Base-by-base conservation (phyloP, 2,329 filamentous ascomycete species). In the Acrocalymma vagum region DNA sequence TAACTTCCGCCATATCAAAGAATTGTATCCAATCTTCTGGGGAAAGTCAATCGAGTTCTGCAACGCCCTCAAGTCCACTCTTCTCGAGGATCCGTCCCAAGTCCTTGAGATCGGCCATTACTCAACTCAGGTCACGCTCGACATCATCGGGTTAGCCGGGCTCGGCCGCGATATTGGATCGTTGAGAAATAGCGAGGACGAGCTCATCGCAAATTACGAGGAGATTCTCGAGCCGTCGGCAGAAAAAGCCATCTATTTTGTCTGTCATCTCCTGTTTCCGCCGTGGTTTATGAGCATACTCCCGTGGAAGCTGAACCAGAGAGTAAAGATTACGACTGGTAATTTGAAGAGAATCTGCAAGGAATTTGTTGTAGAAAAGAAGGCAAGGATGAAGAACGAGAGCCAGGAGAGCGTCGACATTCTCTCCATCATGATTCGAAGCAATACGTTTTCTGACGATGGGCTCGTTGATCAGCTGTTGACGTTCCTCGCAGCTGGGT, bases 21-120 rank as follows among this genome's bases (percentile, higher is more conserved):
- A 93, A 44, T 73, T 96, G 10, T 94, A 95, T 57, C 86, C 90
- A 0, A 73, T 87, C 5, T 95, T 96, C 69, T 96, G 90, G 90
- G 59, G 72, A 14, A 95, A 95, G 70, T 81, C 85, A 1, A 69
- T 79, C 6, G 85, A 93, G 63, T 80, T 86, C 55, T 83, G 85
- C 5, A 69, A 80, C 14, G 78, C 79, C 33, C 85, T 95, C 66
- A 78, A 76, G 1, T 65, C 71, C 7, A 69, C 78, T 17, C 63
- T 83, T n/a, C 41, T 72, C 54, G 61, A 68, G 50, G 62, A 77
- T 15, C 63, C 69, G 6, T 55, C 59, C 15, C 56, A 67, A 16
- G 61, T 70, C 7, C 46, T 74, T 0, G 72, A 75, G 41, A 62
- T 76, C 31, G 71, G 72, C 18, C 69, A 73, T 38, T 74, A 67